Base-by-base conservation (phyloP, 202 grass and related monocot species). In the Carex sylvatica region DNA sequence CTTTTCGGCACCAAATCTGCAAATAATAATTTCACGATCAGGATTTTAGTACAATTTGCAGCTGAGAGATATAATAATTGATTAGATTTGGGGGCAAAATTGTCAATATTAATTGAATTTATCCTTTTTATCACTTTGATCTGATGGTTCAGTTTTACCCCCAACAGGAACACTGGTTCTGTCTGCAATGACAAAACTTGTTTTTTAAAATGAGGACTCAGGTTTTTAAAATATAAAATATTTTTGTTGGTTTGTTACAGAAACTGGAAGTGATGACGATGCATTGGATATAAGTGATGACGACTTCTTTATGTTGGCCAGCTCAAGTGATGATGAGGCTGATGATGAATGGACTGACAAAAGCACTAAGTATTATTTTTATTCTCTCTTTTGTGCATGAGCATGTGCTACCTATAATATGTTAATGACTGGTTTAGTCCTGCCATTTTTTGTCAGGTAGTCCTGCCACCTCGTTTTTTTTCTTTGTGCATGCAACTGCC, bases 251-350 rank as follows among this genome's bases (percentile, higher is more conserved):
- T 85, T 33, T 31, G 58, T 80, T 35, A 86, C 92, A 99, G 97
- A 96, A 86, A 99, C 93, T 76, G 89, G 89, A 84, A 96, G 93
- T 3, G 93, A 99, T 73, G 97, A 96, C 65, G 97, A 99, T 89
- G 85, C 78, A 49, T 85, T 99, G 89, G 97, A 99, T 86, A 83
- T 90, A 74, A 99, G 93, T 89, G 93, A 88, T 33, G 97, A 99
- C 49, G 97, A 96, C 54, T 99, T 99, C 87, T 99, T 99, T 79
- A 88, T 96, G 91, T 92, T 91, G 64, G 93, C 89, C 67, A 99
- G 93, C 82, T 99, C 97, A 88, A 99, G 97, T 69, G 93, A 99
- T 87, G 97, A 99, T 80, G 97, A 99, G 81, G 96, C 96, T 79
- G 96, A 93, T 91, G 96, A 99, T 82, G 96, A 99, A 79, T 93